Evolutionary conservation across 257 asterid genomes (phyloP), one percentile per base, ranked within the genome.

Genomic region (Rauvolfia tetraphylla): DNA sequence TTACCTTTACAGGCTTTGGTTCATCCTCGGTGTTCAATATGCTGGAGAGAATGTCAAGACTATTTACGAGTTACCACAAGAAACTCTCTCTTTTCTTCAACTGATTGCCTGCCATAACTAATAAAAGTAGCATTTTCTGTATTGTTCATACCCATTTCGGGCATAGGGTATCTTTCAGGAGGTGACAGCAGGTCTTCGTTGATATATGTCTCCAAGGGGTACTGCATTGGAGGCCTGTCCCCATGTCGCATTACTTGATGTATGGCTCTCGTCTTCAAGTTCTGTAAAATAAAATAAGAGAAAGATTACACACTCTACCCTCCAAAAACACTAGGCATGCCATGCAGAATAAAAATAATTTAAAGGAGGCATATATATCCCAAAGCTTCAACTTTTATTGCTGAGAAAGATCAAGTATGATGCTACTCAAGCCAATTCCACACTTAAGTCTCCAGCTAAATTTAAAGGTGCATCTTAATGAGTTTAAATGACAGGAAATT

Each of bases 31-130:
- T 85, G 81, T 85, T 90, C 85, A 93, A 79, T 84, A 93, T 91
- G 88, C 96, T 90, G 82, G 92, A 90, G 77, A 93, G 88, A 54
- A 93, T 78, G 72, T 93, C 98, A 29, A 91, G 91, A 76, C 90
- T 88, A 85, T 91, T n/a, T 91, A 59, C 96, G 93, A 78, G 93
- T 86, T 58, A 87, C 86, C 59, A 84, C 83, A 38, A 93, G 93
- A 84, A 80, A 85, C 84, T 91, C 97, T 69, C 88, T 90, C 73
- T 89, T 91, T 81, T 88, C 91, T 85, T 88, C 96, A 56, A 58
- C 76, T 17, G 96, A 85, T 83, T 82, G 93, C 75, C 88, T 79
- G 49, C 80, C 80, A 39, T 84, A 90, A 71, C 76, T 73, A 74
- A 73, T 36, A 77, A 81, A 87, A 75, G 83, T 49, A 27, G 80